These are phyloP conservation scores for Cyberlindnera maclurae DNA, from an alignment of 805 yeast genomes.

Conservation along the genomic window DNA sequence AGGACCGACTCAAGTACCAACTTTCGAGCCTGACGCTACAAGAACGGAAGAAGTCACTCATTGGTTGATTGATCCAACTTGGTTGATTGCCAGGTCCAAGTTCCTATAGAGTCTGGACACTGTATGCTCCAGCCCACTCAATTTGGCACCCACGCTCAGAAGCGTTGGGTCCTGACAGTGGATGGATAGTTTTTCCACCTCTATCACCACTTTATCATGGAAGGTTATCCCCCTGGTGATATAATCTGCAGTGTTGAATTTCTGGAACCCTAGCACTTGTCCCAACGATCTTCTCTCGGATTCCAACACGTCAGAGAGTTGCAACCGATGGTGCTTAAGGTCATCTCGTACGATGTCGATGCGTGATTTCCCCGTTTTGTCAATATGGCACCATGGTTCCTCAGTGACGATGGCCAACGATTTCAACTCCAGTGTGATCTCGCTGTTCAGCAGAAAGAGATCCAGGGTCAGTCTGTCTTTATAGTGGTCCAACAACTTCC, in stretches of 20 bases:
- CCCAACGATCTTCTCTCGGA: slow-evolving; percentile 27
- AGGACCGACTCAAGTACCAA: slow-evolving; percentile 36
- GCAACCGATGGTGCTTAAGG: slow-evolving; percentile 37
- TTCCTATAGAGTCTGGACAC: slow-evolving; percentile 21
- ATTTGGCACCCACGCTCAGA: slow-evolving; percentile 53
- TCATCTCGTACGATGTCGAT: slow-evolving; percentile 52
- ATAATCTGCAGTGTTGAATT: slow-evolving; percentile 39
- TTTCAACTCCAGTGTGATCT: slow-evolving; percentile 53
- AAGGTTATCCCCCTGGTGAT: slow-evolving; percentile 59
- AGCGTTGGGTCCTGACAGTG: slow-evolving; percentile 63
- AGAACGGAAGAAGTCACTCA: slow-evolving; percentile 12
- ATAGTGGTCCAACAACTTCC: slow-evolving; percentile 22
- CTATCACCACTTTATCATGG: slow-evolving; percentile 51
- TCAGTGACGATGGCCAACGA: slow-evolving; percentile 41
- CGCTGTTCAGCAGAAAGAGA: slow-evolving; percentile 52
- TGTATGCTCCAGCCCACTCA: slow-evolving; percentile 47
- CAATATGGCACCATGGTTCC: slow-evolving; percentile 56
- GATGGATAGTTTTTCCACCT: slow-evolving; percentile 50
- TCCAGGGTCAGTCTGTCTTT: slow-evolving; percentile 44
- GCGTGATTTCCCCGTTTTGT: slow-evolving; percentile 39
- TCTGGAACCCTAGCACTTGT: slow-evolving; percentile 26
- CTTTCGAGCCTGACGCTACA: slow-evolving; percentile 25
- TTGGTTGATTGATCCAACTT: neutral
- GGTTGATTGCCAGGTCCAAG: slow-evolving; percentile 14
- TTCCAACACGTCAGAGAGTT: slow-evolving; percentile 31